A percentile compares a stretch with the other conserved stretches of the same genome.
Conservation (phyloP, 345 rosid species). For the Aquilaria yunnanensis region DNA sequence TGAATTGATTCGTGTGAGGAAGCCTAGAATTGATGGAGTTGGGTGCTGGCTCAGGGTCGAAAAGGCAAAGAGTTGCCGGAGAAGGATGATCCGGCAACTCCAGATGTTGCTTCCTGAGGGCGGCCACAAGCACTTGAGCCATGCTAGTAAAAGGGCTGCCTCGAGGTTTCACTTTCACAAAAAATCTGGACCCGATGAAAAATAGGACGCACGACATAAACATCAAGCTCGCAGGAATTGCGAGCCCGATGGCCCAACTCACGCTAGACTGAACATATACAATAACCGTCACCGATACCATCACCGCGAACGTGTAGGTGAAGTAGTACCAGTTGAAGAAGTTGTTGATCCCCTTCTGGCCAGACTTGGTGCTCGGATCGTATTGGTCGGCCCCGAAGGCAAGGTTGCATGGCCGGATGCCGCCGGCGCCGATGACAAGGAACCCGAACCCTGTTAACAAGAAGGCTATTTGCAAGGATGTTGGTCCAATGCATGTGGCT, state of each 20-base stretch:
- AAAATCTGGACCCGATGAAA: constrained; percentile 28
- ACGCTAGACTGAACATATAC: constrained; percentile 31
- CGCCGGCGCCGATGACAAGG: constrained; percentile 35
- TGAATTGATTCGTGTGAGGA: constrained; percentile 21
- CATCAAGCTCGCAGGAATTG: constrained; percentile 33
- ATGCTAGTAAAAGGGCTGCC: constrained; percentile 34
- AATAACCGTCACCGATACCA: constrained; percentile 20
- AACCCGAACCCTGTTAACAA: constrained; percentile 20
- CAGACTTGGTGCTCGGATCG: constrained; percentile 26
- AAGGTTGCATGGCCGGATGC: constrained; percentile 37
- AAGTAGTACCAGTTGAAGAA: constrained; percentile 41
- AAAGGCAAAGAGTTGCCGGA: constrained; percentile 6
- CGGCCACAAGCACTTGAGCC: constrained; percentile 28
- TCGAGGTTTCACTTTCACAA: constrained; percentile 31
- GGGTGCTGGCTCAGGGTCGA: constrained; percentile 11
- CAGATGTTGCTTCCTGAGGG: constrained; percentile 16
- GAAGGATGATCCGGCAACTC: constrained; percentile 11
- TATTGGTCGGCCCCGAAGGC: constrained; percentile 45
- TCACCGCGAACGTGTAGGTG: constrained; percentile 27
- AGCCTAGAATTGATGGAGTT: constrained; percentile 17
- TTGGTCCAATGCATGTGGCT: constrained; percentile 18
- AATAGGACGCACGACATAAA: constrained; percentile 25
- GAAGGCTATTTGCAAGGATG: constrained; percentile 17
- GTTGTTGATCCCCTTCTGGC: constrained; percentile 26
- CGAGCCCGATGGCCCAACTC: constrained; percentile 31